Percentiles rank a stretch among this genome's conserved stretches.
Evolutionary conservation across 2,329 filamentous ascomycete genomes (phyloP).

Genomic region (Pseudocercospora ulei): DNA sequence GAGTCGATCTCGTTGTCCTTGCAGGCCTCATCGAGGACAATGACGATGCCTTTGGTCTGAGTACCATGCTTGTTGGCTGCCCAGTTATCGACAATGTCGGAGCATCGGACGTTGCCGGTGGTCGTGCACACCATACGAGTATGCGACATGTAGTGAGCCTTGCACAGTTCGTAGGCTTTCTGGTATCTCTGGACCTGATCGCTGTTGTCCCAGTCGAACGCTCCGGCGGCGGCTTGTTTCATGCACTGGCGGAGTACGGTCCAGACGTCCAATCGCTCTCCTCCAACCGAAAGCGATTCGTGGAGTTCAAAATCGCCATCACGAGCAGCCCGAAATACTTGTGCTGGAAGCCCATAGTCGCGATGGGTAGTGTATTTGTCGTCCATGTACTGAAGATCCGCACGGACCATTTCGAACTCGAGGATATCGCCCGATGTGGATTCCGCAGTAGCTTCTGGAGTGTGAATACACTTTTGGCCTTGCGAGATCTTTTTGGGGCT

Average conservation of each 20-base stretch:
- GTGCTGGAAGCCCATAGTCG: slow-evolving; percentile 14
- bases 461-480: slow-evolving; percentile 1
- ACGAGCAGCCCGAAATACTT: slow-evolving; percentile 13
- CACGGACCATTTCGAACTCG: slow-evolving; percentile 18
- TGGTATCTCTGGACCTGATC: slow-evolving; percentile 13
- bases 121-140: slow-evolving; percentile 20
- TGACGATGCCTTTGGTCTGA: slow-evolving; percentile 14
- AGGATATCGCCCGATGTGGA: slow-evolving; percentile 11
- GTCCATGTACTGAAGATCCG: slow-evolving; percentile 11
- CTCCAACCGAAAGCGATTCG: neutral
- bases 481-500: slow-evolving; percentile 10
- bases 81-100: slow-evolving; percentile 18
- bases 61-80: slow-evolving; percentile 16
- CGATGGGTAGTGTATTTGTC: slow-evolving; percentile 15
- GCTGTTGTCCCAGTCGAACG: slow-evolving; percentile 16
- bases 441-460: neutral
- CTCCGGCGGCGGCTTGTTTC: slow-evolving; percentile 10
- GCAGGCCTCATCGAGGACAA: slow-evolving; percentile 22
- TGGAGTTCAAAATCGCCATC: slow-evolving; percentile 5
- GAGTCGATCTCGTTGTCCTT: slow-evolving; percentile 23
- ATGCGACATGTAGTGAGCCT: slow-evolving; percentile 15
- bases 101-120: slow-evolving; percentile 19
- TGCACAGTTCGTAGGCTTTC: slow-evolving; percentile 17
- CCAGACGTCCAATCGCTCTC: slow-evolving; percentile 17
- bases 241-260: slow-evolving; percentile 13